Percentiles rank a stretch among this genome's conserved stretches.
Conservation (phyloP, 306 rosid genomes). For the Prunus fruticosa region DNA sequence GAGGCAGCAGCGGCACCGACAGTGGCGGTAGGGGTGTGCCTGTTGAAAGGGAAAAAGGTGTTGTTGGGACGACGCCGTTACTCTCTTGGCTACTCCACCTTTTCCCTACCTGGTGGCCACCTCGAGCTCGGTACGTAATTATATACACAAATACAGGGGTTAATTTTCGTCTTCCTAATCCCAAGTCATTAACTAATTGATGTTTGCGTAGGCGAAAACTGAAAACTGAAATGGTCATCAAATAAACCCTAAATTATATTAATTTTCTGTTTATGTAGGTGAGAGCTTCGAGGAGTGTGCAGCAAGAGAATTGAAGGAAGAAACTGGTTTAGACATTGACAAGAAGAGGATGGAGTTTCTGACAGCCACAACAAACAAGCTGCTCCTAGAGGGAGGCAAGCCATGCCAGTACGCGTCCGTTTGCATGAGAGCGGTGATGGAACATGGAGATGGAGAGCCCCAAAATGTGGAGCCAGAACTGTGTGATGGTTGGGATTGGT, state of each 20-base stretch:
- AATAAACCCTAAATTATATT: too few species aligned
- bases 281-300: conserved; percentile 79
- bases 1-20: background rate
- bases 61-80: conserved; percentile 22
- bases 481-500: conserved; percentile 88
- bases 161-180: too few species aligned
- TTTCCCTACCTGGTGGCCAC: conserved; percentile 35
- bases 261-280: conserved; percentile 27
- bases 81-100: conserved; percentile 20
- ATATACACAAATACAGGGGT: too few species aligned
- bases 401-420: conserved; percentile 54
- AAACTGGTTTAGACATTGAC: conserved; percentile 50
- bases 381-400: conserved; percentile 34
- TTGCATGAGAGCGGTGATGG: conserved; percentile 41
- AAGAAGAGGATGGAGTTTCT: conserved; percentile 31
- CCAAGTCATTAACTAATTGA: too few species aligned
- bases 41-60: conserved; percentile 9
- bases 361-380: conserved; percentile 40
- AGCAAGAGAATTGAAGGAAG: conserved; percentile 67
- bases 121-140: conserved; percentile 27
- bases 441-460: conserved; percentile 32
- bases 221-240: too few species aligned
- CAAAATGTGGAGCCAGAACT: conserved; percentile 60
- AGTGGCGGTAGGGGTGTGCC: conserved; percentile 24
- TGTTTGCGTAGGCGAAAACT: too few species aligned